Evolutionary conservation across 1,139 yeast genomes (phyloP), one percentile per base, ranked within the genome.

Genomic region (Suhomyces maxii): DNA sequence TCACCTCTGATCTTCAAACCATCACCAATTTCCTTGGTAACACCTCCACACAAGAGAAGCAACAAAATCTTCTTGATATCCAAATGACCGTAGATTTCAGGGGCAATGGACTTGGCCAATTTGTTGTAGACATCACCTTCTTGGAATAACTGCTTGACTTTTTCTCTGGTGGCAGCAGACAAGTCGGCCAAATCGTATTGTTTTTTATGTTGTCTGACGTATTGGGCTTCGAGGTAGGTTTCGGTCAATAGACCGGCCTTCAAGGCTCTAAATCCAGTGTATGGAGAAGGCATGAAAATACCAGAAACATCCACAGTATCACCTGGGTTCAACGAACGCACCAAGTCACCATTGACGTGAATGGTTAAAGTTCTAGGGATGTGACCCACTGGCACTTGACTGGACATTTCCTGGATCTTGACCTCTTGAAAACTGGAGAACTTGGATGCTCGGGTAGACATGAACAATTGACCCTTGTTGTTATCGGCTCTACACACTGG

Each of bases 1-100:
- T 95, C 99, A 62, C 99, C 99, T 74, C 99, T 84, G 61, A 95
- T 93, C 61, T 86, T 84, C 86, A 95, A 83, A 53, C 99, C 99
- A 69, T 95, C 99, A 39, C 96, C 96, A 57, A 91, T 83, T 61
- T 84, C 89, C 65, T 95, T 95, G 45, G 96, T 88, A 32, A 91
- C 98, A 61, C 99, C 99, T 48, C 99, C 97, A 56, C 95, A 90
- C 40, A 95, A 75, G 48, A 93, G 74, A 52, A 95, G 70, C 40
- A 95, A 70, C 48, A 95, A 72, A 8, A 97, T 91, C 68, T 93
- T 95, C 67, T 95, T 95, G 51, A 95, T 90, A 67, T 95, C 99
- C 40, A 83, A 75, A 61, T 93, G 96, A 35, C 99, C 99, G 58
- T 78, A 95, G 62, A 95, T 95, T 72, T 95, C 99, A 0, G 99